Base-by-base conservation (phyloP, 768 basidiomycete species). In the Tremella fuciformis region DNA sequence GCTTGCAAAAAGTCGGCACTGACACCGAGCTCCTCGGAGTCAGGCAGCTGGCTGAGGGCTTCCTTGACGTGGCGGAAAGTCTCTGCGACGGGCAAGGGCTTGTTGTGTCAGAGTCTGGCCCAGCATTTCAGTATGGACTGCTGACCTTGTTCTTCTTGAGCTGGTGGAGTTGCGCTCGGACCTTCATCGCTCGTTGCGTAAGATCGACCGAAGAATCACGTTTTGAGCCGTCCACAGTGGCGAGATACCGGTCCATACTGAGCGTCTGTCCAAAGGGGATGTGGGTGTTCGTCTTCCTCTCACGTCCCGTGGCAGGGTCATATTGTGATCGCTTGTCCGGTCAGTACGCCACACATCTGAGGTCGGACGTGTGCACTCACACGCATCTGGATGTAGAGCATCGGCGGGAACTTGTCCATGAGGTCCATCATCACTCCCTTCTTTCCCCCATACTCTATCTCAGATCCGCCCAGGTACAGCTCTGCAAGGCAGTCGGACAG, bases 231-330 rank as follows among this genome's bases (percentile, higher is more conserved):
- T 88, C 83, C 2, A 85, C 87, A 49, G 81, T 83, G 60, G 89
- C 87, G 49, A 94, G 80, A 80, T 93, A 99, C 13, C 96, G 86
- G 76, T 96, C 92, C 84, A 98, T 85, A 70, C 84, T 86, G 13
- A 99, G 81, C 9, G 84, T 88, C 76, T 92, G 88, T 16, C 82
- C 85, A 71, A 94, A 96, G 68, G 86, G 88, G 64, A 99, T 87
- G 75, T 91, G 94, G 2, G 91, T 91, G 71, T 99, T 94, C 4
- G 89, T 91, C 77, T 99, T 99, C 81, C 89, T 91, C 15, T 91
- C 86, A 64, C 92, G 88, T 55, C 90, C 82, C 0, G 88, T 91
- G 65, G 90, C 87, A 8, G 91, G 84, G 73, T 98, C 91, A 79
- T 91, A 98, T 69, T 76, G 75, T 1, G 75, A 74, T 50, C 75